phyloP scores from a whole-genome alignment of 1,284 basidiomycete species.

The Papiliotrema flavescens region DNA sequence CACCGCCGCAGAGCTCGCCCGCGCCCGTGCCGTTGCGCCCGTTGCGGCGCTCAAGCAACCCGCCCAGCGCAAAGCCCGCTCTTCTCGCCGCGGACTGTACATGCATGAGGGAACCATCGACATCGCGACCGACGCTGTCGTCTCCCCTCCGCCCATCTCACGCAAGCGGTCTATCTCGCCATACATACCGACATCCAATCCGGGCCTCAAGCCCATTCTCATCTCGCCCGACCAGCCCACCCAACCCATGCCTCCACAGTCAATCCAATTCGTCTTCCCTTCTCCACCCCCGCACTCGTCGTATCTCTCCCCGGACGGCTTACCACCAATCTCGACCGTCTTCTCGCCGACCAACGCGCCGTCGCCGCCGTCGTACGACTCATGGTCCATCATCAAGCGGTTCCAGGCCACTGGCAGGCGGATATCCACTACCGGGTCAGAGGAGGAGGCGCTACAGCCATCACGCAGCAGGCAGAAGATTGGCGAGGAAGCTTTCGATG shows the following conservation, averaged over 20 bases:
- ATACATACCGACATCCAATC: slow-evolving; percentile 8
- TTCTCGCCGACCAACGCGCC: background rate
- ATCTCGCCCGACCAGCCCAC: slow-evolving; percentile 15
- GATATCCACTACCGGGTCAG: slow-evolving; percentile 36
- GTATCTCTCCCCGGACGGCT: background rate
- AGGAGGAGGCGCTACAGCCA: slow-evolving; percentile 39
- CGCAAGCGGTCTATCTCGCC: background rate
- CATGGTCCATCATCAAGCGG: slow-evolving; percentile 13
- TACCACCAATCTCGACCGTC: background rate
- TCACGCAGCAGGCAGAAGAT: slow-evolving; percentile 19
- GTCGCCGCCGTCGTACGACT: slow-evolving; percentile 9
- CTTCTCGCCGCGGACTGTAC: slow-evolving; percentile 31
- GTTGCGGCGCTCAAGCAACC: slow-evolving; percentile 17
- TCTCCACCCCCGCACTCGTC: slow-evolving; percentile 10
- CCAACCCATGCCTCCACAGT: slow-evolving; percentile 15
- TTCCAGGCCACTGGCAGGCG: slow-evolving; percentile 27
- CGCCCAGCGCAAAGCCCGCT: slow-evolving; percentile 1
- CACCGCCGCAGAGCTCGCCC: slow-evolving; percentile 17
- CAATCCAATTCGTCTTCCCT: slow-evolving; percentile 35
- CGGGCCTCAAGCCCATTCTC: slow-evolving; percentile 31
- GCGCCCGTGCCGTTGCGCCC: slow-evolving; percentile 2
- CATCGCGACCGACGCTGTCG: slow-evolving; percentile 13
- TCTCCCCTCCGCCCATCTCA: slow-evolving; percentile 6
- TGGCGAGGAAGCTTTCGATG: background rate
- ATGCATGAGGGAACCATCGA: slow-evolving; percentile 36